Base-by-base conservation (phyloP, 1,284 basidiomycete species). In the Tilletia setariae region DNA sequence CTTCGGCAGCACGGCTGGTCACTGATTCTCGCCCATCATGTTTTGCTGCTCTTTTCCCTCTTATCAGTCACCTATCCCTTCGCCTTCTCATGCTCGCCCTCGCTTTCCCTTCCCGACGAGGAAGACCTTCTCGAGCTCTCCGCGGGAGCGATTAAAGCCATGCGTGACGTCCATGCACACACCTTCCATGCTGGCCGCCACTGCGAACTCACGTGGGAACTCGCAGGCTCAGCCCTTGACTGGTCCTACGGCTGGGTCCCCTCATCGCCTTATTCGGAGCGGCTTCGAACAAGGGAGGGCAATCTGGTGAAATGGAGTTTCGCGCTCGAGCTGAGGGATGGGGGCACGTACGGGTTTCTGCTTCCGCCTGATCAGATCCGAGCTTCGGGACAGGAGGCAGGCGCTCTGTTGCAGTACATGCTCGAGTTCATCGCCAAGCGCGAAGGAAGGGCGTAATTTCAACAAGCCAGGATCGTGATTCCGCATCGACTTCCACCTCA, bases 61-160 rank as follows among this genome's bases (percentile, higher is more conserved):
- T 15, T 7, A 28, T 16, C 67, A 84, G 84, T 86, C 78, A 86
- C 86, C 84, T 86, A 85, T 79, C 92, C 92, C 0, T 93, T 86
- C 77, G 90, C 91, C 0, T 90, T 88, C 77, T 88, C 88, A 2
- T 93, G 92, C 83, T 30, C 56, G 28, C 56, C 56, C 30, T 86
- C 86, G 51, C 85, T 84, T 59, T 80, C 86, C 40, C 88, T 91
- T 0, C 87, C 88, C 62, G 91, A 93, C 75, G 90, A 90, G 0
- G 92, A 94, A 81, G 89, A 93, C 79, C 87, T 90, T 74, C 85
- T 90, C 70, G 92, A 94, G 82, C 90, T 90, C 9, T 89, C 88
- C 2, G 82, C 90, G 0, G 91, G 91, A 0, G 90, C 90, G 0
- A 86, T 87, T 0, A 86, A 88, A 65, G 89, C 90, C 1, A 84